Base-by-base conservation (phyloP, 1,284 basidiomycete genomes). In the Abortiporus biennis region DNA sequence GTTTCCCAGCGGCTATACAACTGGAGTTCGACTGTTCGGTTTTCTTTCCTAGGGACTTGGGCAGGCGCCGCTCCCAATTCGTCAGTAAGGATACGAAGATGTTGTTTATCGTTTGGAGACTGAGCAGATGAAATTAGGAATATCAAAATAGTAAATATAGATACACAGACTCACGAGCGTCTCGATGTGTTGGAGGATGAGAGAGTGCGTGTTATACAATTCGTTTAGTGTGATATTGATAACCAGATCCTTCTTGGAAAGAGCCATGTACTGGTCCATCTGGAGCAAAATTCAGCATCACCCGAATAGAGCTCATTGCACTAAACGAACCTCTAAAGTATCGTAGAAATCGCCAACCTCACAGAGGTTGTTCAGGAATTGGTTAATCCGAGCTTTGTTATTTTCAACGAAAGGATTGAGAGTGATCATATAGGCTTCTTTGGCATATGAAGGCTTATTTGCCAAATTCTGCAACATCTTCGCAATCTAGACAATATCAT, bases 251-350 rank as follows among this genome's bases (percentile, higher is more conserved):
- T 97, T 98, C 76, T 99, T 99, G 45, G 94, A 97, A 46, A 99
- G 71, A 11, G 96, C 95, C 93, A 99, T 97, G 65, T 99, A 99
- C 73, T 99, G 96, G 66, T 99, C 95, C 84, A 98, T 93, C 90
- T 95, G 50, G 0, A 19, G 13, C 22, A 11, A 34, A 15, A 25
- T 27, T 11, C 17, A n/a, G n/a, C n/a, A n/a, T n/a, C n/a, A n/a
- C n/a, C n/a, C n/a, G n/a, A n/a, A n/a, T 13, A 36, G 19, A 43
- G 29, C 20, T 33, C 9, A 16, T 17, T 15, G 35, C 15, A 36
- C 24, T 20, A n/a, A n/a, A 62, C 70, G 42, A 54, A 92, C 92
- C 82, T 99, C 96, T 43, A 99, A 76, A 8, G 95, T 94, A 54
- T 99, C 96, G 66, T 98, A 98, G 63, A 99, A 99, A 67, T 99